Evolutionary conservation across 805 yeast species (phyloP), one percentile per base, ranked within the genome.

Genomic region (Millerago galiae): DNA sequence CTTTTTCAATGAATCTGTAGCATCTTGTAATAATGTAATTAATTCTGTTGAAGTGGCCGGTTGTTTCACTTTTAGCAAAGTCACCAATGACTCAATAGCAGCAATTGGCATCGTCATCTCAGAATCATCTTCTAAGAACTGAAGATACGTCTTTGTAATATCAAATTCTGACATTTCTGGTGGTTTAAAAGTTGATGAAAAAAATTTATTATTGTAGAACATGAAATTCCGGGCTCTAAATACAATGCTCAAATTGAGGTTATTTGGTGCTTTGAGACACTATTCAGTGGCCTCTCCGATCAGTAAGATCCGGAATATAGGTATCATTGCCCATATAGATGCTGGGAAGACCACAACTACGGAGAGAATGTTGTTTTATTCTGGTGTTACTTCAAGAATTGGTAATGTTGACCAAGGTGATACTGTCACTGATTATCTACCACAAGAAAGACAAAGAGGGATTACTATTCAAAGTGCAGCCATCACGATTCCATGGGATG

Each of bases 71-170:
- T 81, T 74, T 25, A 91, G 66, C 65, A 93, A 74, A 8, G 93
- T 84, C 24, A 93, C 95, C 35, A 93, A 70, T 11, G 96, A 79
- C 67, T 93, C 98, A 56, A 93, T 93, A 29, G 99, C 99, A 34
- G 99, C 99, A 28, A 93, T 87, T 1, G 99, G 99, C 97, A 90
- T 93, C 6, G 99, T 90, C 80, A 93, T 86, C 44, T 93, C 98
- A n/a, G 86, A 73, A 65, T 93, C 97, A 39, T 89, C 96, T 52
- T 76, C 78, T 48, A 93, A 70, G 61, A 87, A 89, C 59, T 76
- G 75, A 44, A 87, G 71, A 60, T 93, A 93, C 1, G 91, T 78
- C 53, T 77, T 71, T 36, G 82, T 88, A 52, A 93, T 88, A 61
- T 90, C 95, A 59, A 93, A 89, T 27, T 67, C 71, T 1, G 61